Conservation (phyloP, 495 filamentous ascomycete genomes). For the Penicillium chermesinum region DNA sequence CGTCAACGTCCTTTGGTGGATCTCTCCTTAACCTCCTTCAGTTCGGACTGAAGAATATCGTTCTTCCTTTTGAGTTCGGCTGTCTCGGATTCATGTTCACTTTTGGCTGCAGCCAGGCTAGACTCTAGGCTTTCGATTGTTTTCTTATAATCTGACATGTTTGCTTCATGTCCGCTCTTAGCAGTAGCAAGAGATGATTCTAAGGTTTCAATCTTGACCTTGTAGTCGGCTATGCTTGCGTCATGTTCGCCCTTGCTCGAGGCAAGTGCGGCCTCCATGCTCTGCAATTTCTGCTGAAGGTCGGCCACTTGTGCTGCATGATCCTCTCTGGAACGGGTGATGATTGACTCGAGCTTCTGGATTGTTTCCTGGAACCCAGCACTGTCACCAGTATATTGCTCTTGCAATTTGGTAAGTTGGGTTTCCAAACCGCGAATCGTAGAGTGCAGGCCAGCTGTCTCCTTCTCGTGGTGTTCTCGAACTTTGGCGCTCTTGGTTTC, state of each 20-base stretch:
- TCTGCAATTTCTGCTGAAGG: constrained; percentile 8
- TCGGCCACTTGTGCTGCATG: constrained; percentile 1
- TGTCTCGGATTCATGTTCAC: constrained; percentile 54
- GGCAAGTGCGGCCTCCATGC: constrained; percentile 18
- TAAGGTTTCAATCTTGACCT: constrained; percentile 5
- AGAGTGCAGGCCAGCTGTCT: constrained; percentile 57
- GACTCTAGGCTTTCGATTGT: constrained; percentile 51
- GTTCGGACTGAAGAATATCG: constrained; percentile 49
- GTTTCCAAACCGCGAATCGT: constrained; percentile 54
- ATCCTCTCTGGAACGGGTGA: constrained; percentile 15
- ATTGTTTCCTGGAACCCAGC: constrained; percentile 28
- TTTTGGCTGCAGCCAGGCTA: constrained; percentile 50
- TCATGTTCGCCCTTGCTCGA: constrained; percentile 15
- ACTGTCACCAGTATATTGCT: constrained; percentile 51
- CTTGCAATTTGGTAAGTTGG: constrained; percentile 52
- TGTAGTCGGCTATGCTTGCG: constrained; percentile 1
- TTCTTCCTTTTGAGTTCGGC: constrained; percentile 53
- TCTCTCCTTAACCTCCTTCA: constrained; percentile 52
- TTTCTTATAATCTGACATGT: constrained; percentile 51
- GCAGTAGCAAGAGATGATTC: constrained; percentile 52
- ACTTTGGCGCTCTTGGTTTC: constrained; percentile 42
- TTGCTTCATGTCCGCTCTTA: constrained; percentile 48
- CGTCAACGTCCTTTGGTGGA: constrained; percentile 52
- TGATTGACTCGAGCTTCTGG: constrained; percentile 40
- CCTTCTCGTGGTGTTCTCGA: constrained; percentile 52